A percentile compares a stretch with the other conserved stretches of the same genome.
These are phyloP conservation scores for Picea sitchensis DNA, from an alignment of 75 land plant genomes.

Conservation along the genomic window DNA sequence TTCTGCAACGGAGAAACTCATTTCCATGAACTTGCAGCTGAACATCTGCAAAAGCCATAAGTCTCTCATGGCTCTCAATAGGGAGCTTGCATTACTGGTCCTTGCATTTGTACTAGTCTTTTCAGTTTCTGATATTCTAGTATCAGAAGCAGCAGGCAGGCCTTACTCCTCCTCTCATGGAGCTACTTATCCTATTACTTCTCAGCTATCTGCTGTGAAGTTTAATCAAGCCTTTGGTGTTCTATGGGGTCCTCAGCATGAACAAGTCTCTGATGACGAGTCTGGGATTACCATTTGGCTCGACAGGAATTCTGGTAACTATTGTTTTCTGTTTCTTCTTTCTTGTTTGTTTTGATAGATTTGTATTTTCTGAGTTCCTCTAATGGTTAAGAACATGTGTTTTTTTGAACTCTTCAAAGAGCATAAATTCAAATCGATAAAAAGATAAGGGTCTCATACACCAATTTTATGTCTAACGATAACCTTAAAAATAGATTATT, in stretches of 20 bases:
- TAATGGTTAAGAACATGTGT: too few relatives aligned
- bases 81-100: neutral
- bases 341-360: conserved; percentile 14
- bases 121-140: neutral
- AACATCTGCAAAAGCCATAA: neutral
- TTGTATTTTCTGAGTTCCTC: neutral
- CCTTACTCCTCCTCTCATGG: too few relatives aligned
- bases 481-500: too few relatives aligned
- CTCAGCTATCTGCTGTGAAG: conserved; percentile 23
- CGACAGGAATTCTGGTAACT: conserved; percentile 57
- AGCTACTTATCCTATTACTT: conserved; percentile 16
- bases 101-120: neutral
- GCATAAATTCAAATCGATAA: too few relatives aligned
- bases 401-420: too few relatives aligned
- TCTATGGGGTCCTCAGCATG: conserved; percentile 69
- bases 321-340: neutral
- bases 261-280: conserved; percentile 34
- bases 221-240: conserved; percentile 47
- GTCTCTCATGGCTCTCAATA: neutral
- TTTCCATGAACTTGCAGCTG: neutral
- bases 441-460: too few relatives aligned
- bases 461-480: too few relatives aligned
- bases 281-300: conserved; percentile 60
- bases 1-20: neutral
- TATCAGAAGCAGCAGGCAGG: neutral